Percentiles rank a stretch among this genome's conserved stretches.
phyloP scores from a whole-genome alignment of 192 early-diverging fungal genomes.

The Backusella tarrabulga region DNA sequence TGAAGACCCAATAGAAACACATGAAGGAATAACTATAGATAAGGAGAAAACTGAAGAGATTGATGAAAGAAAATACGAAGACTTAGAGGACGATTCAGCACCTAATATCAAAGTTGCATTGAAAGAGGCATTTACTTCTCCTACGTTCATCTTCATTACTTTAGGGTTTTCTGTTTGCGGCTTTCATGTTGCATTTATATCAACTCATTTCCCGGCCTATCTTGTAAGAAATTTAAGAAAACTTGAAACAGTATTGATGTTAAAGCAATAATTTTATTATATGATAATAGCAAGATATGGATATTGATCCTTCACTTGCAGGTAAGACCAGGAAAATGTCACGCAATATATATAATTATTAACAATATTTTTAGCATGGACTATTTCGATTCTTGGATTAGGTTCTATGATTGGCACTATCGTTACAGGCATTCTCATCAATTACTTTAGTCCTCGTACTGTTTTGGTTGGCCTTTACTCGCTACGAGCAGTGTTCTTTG shows the following conservation, averaged over 20 bases:
- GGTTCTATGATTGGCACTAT: slow-evolving; percentile 27
- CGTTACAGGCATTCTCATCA: slow-evolving; percentile 14
- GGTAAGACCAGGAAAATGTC: neutral
- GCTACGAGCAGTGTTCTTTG: slow-evolving; percentile 13
- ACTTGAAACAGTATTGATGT: neutral
- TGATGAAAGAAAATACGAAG: neutral
- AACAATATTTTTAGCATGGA: slow-evolving; percentile 21
- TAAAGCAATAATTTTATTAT: neutral
- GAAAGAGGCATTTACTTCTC: slow-evolving; percentile 18
- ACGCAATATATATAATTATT: neutral
- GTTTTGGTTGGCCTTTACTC: slow-evolving; percentile 19
- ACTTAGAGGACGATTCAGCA: neutral
- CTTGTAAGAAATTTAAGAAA: slow-evolving; percentile 12
- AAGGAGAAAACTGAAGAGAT: neutral
- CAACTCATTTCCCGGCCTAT: slow-evolving; percentile 34
- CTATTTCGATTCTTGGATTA: slow-evolving; percentile 27
- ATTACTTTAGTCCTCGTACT: slow-evolving; percentile 25
- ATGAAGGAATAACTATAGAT: neutral
- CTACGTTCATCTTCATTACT: slow-evolving; percentile 28
- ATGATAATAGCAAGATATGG: slow-evolving; percentile 12
- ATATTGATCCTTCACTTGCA: slow-evolving; percentile 15
- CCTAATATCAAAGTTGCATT: slow-evolving; percentile 16
- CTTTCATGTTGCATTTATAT: slow-evolving; percentile 32
- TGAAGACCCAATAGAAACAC: neutral
- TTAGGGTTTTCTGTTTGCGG: slow-evolving; percentile 32